Base-by-base conservation (phyloP, 371 early-diverging fungal genomes). In the Mortierella sp. region DNA sequence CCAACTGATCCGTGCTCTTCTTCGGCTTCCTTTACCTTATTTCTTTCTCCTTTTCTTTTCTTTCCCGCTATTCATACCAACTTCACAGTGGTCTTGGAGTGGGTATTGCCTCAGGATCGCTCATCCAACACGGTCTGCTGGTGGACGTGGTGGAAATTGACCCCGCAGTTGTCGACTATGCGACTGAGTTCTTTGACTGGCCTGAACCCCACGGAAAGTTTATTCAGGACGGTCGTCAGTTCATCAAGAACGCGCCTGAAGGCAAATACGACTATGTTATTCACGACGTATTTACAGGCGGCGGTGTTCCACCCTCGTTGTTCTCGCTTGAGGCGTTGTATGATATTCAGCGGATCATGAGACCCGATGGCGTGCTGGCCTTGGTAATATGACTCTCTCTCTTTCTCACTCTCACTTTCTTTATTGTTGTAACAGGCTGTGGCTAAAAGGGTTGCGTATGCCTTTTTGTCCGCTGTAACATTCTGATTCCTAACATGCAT, bases 221-320 rank as follows among this genome's bases (percentile, higher is more conserved):
- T 77, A 80, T 96, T 61, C 89, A 89, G 72, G 96, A 96, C 86
- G 97, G 96, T 0, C 88, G 96, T n/a, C 80, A 75, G 24, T 94
- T 92, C 77, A 85, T 96, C 31, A 90, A 92, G 72, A 75, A 82
- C 10, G 90, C 88, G 0, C 82, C 83, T 0, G 72, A 77, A 5
- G 76, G 69, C 61, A 79, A 86, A 48, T 96, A 96, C 85, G 96
- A 96, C 82, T 96, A 91, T 83, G 89, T 97, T 19, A 82, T 96
- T n/a, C 97, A 96, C 81, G 97, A 97, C 86, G 95, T 97, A 40
- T 97, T 97, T 77, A 94, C 96, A 2, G 96, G 96, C 70, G 97
- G 96, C 0, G 90, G 92, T 3, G 92, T 96, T 3, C 94, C 95
- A 2, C 84, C 88, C 4, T 59, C 82, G 0, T 82, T 97, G 83